Base-by-base conservation (phyloP, 108 stramenopile species). In the Cyclotella cryptica region DNA sequence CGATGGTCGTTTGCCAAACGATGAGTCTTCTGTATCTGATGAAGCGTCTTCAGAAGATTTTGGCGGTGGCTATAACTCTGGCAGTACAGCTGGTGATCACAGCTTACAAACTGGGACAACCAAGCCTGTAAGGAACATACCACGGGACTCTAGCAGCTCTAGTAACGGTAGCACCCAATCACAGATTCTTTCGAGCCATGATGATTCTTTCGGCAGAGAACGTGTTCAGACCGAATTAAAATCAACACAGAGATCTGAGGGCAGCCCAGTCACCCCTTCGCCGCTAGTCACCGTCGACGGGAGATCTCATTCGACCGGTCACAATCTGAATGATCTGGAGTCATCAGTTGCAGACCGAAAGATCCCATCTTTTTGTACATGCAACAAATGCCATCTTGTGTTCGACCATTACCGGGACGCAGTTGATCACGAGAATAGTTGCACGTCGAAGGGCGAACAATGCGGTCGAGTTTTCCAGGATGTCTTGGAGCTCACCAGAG, bases 381-480 rank as follows among this genome's bases (percentile, higher is more conserved):
- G 64, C 26, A 65, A 46, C 22, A 46, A 46, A 44, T 65, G 64
- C 35, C 64, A 65, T 22, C 43, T 65, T 65, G 64, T 65, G n/a
- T 65, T 65, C 45, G 44, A 45, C 19, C n/a, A 46, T 22, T 47
- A 26, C 45, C 9, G 45, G 10, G 44, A 65, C 2, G 64, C 64
- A 24, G 7, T 26, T 9, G 21, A 10, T 21, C 64, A 65, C 22
- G 64, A 65, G 45, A 13, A 22, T 17, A 46, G 3, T 10, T 65
- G 64, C 21, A 22, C 43, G 22, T 39, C 14, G 2, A 46, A 9
- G 45, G 45, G 1, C 22, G 43, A 26, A 9, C 17, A 18, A 18
- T 51, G 0, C 7, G 64, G 45, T 19, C 44, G 10, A 12, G 24
- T 26, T 13, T 65, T 65, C 26, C 44, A 65, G 6, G 44, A 65